A percentile compares a stretch with the other conserved stretches of the same genome.
phyloP scores from a whole-genome alignment of 192 early-diverging fungal species.

The Rhizoclosmatium globosum region DNA sequence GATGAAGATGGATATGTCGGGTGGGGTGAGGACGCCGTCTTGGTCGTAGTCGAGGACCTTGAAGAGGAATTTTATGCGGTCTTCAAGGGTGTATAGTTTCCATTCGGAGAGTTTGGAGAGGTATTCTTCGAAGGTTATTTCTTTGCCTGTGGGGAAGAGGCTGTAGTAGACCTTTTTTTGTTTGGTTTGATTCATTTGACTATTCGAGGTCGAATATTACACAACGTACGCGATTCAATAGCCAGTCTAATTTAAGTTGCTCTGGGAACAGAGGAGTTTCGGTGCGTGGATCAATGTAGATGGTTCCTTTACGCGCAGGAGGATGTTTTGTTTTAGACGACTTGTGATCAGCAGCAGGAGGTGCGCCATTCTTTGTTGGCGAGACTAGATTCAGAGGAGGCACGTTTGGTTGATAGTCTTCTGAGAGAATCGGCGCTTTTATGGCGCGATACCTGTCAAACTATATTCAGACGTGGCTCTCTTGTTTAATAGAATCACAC shows the following conservation, averaged over 20 bases:
- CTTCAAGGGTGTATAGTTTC: conserved; percentile 12
- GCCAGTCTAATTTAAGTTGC: conserved; percentile 32
- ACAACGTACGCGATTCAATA: conserved; percentile 27
- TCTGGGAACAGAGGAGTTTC: conserved; percentile 21
- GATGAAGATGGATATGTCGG: conserved; percentile 27
- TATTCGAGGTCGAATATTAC: no score
- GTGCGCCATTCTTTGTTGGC: not conserved
- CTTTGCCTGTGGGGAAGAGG: conserved; percentile 25
- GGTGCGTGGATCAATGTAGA: conserved; percentile 14
- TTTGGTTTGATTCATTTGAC: no score
- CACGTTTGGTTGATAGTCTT: not conserved
- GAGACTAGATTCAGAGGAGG: conserved; percentile 1
- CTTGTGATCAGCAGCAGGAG: not conserved
- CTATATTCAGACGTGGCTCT: not conserved
- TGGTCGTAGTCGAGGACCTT: conserved; percentile 34
- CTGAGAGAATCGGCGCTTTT: conserved; percentile 17
- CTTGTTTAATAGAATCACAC: not conserved
- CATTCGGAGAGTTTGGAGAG: conserved; percentile 21
- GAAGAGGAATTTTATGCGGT: conserved; percentile 29
- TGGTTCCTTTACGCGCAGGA: not conserved
- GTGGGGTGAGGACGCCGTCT: conserved; percentile 23
- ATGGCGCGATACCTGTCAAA: conserved; percentile 28
- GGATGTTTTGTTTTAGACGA: not conserved
- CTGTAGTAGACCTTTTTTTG: conserved; percentile 30
- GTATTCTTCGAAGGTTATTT: conserved; percentile 29